phyloP scores from a whole-genome alignment of 169 alveolate species.

The Plasmodium cynomolgi region DNA sequence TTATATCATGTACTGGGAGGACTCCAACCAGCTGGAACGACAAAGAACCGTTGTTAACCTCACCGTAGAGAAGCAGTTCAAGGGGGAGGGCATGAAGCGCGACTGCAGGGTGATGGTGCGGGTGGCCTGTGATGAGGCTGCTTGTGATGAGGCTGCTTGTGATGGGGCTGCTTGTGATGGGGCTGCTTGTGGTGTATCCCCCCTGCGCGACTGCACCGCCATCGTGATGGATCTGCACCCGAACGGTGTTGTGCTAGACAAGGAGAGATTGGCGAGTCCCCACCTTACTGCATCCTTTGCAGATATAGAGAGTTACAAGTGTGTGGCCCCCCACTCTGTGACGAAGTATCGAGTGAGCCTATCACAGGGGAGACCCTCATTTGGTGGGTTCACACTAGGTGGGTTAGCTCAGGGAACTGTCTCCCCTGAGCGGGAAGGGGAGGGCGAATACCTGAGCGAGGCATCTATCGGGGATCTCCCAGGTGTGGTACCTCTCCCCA shows the following conservation, averaged over 20 bases:
- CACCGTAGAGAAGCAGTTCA: neutral
- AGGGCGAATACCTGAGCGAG: too few species aligned
- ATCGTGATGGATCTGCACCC: constrained; percentile 16
- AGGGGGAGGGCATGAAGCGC: constrained; percentile 14
- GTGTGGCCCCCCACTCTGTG: constrained; percentile 1
- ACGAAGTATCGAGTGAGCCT: neutral
- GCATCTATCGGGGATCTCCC: neutral
- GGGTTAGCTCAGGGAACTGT: neutral
- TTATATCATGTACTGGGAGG: neutral
- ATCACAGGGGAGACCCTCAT: neutral
- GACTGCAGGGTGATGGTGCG: neutral
- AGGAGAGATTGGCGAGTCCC: neutral
- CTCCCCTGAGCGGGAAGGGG: too few species aligned
- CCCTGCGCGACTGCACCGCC: neutral
- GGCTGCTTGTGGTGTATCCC: too few species aligned
- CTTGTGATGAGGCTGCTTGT: neutral
- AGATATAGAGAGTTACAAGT: constrained; percentile 19
- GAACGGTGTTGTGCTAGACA: constrained; percentile 21
- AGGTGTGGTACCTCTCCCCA: neutral
- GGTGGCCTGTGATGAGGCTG: neutral
- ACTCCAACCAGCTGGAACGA: neutral
- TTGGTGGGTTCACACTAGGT: neutral
- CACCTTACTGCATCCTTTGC: neutral
- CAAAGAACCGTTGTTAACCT: neutral
- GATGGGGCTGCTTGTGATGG: neutral